Evolutionary conservation across 495 filamentous ascomycete species (phyloP).

Genomic region (Letharia columbiana): DNA sequence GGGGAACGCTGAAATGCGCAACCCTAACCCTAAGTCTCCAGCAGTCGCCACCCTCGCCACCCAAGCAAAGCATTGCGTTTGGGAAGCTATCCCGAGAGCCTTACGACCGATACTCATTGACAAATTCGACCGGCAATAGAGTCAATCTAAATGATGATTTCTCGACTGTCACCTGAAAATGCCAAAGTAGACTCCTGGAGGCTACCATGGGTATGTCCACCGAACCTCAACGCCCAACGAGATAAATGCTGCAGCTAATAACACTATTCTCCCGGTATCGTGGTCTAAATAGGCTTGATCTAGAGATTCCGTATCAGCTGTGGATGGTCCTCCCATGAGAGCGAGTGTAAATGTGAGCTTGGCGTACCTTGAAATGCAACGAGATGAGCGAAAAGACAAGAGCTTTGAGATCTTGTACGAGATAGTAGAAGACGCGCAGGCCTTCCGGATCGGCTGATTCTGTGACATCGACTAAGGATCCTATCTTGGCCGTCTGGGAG

Average conservation of each 20-base stretch:
- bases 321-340: background rate
- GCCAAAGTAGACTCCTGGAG: background rate
- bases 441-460: slow-evolving; percentile 96
- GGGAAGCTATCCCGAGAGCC: no score
- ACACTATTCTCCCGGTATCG: background rate
- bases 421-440: slow-evolving; percentile 97
- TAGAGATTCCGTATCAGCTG: slow-evolving; percentile 22
- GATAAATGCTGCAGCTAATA: background rate
- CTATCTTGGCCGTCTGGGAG: slow-evolving; percentile 90
- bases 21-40: background rate
- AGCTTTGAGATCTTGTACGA: slow-evolving; percentile 95
- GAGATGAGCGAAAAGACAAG: slow-evolving; percentile 94
- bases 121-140: background rate
- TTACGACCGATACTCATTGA: background rate
- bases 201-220: background rate
- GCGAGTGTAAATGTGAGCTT: background rate
- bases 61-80: background rate
- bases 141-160: background rate
- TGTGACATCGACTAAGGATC: slow-evolving; percentile 91
- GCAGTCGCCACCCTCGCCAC: background rate
- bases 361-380: slow-evolving; percentile 84
- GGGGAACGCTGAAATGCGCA: slow-evolving; percentile 9
- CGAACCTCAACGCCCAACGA: background rate
- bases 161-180: background rate
- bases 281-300: slow-evolving; percentile 75